A percentile compares a stretch with the other conserved stretches of the same genome.
phyloP scores from a whole-genome alignment of 257 asterid genomes.

The Nicotiana benthamiana region DNA sequence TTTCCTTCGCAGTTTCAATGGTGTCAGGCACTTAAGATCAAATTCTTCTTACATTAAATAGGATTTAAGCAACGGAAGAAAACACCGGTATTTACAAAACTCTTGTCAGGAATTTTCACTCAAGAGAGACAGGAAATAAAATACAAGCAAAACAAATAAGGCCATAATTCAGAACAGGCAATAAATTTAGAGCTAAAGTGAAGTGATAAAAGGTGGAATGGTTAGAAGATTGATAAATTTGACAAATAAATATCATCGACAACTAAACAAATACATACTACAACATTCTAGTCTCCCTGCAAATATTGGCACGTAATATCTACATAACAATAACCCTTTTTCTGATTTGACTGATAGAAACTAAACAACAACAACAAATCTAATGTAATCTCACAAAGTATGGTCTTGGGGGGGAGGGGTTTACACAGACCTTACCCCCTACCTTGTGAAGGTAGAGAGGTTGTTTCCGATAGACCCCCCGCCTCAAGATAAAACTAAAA shows the following conservation, averaged over 20 bases:
- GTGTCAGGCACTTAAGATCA: neutral
- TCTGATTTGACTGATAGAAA: neutral
- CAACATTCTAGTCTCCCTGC: neutral
- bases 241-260: neutral
- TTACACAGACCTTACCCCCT: too few relatives aligned
- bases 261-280: neutral
- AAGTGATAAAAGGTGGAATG: neutral
- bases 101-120: neutral
- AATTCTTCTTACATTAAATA: neutral
- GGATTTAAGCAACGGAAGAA: neutral
- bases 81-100: neutral
- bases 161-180: neutral
- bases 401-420: too few relatives aligned
- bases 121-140: neutral
- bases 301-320: neutral
- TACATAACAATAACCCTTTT: neutral
- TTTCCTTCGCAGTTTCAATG: neutral
- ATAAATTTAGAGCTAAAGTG: neutral
- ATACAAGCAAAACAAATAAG: neutral
- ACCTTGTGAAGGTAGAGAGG: too few relatives aligned
- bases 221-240: neutral
- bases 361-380: too few relatives aligned
- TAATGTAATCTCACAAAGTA: too few relatives aligned
- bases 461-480: too few relatives aligned
- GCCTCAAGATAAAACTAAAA: too few relatives aligned